These are phyloP conservation scores for Neofusicoccum parvum DNA, from an alignment of 2,329 filamentous ascomycete species.

Conservation along the genomic window DNA sequence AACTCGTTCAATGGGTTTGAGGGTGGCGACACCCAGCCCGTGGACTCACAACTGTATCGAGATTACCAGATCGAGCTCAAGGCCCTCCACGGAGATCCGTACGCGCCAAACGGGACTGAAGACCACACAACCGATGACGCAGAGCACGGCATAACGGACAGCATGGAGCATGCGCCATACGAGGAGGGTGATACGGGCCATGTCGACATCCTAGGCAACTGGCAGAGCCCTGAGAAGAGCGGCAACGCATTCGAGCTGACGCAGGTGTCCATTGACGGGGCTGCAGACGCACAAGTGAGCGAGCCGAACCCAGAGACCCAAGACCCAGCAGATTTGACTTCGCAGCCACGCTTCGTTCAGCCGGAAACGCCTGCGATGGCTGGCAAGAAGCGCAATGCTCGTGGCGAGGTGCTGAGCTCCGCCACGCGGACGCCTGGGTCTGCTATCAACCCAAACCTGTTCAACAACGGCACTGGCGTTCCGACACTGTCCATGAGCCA, in stretches of 20 bases:
- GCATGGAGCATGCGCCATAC: not conserved
- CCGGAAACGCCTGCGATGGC: conserved; percentile 47
- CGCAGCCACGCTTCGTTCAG: conserved; percentile 36
- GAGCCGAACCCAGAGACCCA: conserved; percentile 12
- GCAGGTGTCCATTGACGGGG: not conserved
- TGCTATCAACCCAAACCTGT: conserved; percentile 37
- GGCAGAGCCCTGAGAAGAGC: conserved; percentile 17
- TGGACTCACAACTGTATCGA: conserved; percentile 50
- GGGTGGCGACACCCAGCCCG: conserved; percentile 50
- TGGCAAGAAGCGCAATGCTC: conserved; percentile 41
- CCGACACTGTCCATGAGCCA: conserved; percentile 47
- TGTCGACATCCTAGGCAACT: conserved; percentile 33
- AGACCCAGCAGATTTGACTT: conserved; percentile 26
- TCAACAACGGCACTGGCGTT: conserved; percentile 36
- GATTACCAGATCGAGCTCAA: conserved; percentile 28
- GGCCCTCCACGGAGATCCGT: not conserved
- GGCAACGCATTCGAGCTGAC: not conserved
- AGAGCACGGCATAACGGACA: not conserved
- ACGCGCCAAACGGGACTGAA: not conserved
- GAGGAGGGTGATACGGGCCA: conserved; percentile 33
- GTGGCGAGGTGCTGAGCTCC: conserved; percentile 46
- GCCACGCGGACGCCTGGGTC: conserved; percentile 44
- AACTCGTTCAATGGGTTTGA: conserved; percentile 42
- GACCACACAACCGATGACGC: not conserved
- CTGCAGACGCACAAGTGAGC: not conserved